Percentiles rank a stretch among this genome's conserved stretches.
phyloP scores from a whole-genome alignment of 2,329 filamentous ascomycete species.

The Cryphonectria naterciae region DNA sequence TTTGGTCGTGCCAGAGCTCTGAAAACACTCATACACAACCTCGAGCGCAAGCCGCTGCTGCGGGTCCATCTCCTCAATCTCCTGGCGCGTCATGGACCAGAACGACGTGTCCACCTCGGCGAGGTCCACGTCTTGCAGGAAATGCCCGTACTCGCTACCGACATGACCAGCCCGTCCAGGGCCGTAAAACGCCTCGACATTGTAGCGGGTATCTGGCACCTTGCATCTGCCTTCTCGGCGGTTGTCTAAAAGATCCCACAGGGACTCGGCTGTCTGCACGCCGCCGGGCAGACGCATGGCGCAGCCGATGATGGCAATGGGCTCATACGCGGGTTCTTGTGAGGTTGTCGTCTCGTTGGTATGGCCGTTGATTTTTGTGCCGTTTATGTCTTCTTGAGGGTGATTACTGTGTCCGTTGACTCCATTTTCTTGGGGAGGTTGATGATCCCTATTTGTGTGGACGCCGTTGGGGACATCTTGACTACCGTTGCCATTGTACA shows the following conservation, averaged over 20 bases:
- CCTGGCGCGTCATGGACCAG: constrained; percentile 10
- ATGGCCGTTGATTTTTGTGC: background rate
- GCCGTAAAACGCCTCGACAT: constrained; percentile 33
- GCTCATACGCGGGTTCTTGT: constrained; percentile 12
- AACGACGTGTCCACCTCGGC: constrained; percentile 16
- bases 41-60: constrained; percentile 21
- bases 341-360: background rate
- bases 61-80: constrained; percentile 15
- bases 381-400: background rate
- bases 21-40: constrained; percentile 26
- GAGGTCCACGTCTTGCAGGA: constrained; percentile 15
- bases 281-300: constrained; percentile 39
- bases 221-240: constrained; percentile 33
- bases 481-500: background rate
- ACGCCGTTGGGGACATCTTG: background rate
- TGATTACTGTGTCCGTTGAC: background rate
- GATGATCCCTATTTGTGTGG: background rate
- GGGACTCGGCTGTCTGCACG: constrained; percentile 33
- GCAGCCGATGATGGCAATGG: constrained; percentile 42
- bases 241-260: constrained; percentile 40
- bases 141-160: constrained; percentile 33
- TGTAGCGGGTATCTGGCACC: constrained; percentile 37
- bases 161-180: constrained; percentile 42
- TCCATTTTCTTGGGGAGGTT: background rate
- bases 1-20: constrained; percentile 31